phyloP scores from a whole-genome alignment of 192 early-diverging fungal species.

The Backusella psychrophila region DNA sequence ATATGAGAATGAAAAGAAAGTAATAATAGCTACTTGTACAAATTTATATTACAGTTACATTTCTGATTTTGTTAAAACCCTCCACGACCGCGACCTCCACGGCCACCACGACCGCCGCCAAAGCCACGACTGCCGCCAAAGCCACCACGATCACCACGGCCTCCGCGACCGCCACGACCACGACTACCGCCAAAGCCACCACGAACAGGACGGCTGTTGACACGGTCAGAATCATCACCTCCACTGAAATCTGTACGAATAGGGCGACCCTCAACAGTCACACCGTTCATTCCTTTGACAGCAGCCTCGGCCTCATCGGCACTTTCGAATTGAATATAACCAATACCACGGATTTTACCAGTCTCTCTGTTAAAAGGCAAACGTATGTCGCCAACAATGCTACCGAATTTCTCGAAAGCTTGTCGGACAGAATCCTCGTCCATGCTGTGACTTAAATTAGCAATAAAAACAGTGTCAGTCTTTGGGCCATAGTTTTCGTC shows the following conservation, averaged over 20 bases:
- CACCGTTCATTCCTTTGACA: constrained; percentile 75
- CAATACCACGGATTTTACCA: constrained; percentile 80
- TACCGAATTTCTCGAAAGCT: constrained; percentile 61
- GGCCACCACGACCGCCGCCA: constrained; percentile 7
- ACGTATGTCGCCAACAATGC: constrained; percentile 58
- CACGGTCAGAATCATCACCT: constrained; percentile 40
- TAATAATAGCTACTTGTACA: background rate
- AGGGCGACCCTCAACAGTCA: constrained; percentile 74
- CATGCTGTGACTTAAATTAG: constrained; percentile 70
- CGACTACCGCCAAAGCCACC: constrained; percentile 50
- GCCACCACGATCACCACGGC: constrained; percentile 45
- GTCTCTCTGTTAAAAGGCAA: constrained; percentile 76
- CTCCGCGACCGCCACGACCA: constrained; percentile 46
- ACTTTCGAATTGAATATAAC: constrained; percentile 84
- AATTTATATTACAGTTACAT: constrained; percentile 2
- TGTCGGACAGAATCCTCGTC: constrained; percentile 52
- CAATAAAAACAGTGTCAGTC: constrained; percentile 77
- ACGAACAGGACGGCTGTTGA: constrained; percentile 45
- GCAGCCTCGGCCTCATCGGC: constrained; percentile 70
- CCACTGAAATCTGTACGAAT: constrained; percentile 86
- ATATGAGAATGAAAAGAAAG: background rate
- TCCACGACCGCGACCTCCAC: background rate
- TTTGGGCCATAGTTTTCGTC: constrained; percentile 35
- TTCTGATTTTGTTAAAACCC: background rate
- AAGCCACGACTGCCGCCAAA: constrained; percentile 17